Base-by-base conservation (phyloP, 148 eudicot genomes). In the Fallopia convolvulus region DNA sequence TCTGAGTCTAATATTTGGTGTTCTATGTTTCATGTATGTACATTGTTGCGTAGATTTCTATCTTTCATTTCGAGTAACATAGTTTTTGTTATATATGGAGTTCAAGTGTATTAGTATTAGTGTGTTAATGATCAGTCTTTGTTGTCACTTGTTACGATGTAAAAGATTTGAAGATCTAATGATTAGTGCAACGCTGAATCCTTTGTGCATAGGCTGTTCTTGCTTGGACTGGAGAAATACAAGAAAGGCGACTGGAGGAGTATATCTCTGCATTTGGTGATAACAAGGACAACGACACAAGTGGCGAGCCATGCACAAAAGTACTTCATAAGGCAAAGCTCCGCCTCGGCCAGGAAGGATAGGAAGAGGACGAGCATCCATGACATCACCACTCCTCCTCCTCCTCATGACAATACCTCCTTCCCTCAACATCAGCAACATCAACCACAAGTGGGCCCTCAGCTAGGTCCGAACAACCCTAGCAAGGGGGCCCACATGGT, bases 231-330 rank as follows among this genome's bases (percentile, higher is more conserved):
- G 47, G 74, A 71, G 49, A 41, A 17, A 17, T 71, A 30, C 26
- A 49, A 49, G 23, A 71, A 71, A 71, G 74, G 74, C 49, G 74
- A 71, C 49, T 71, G 74, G 74, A 7, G 74, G 23, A 71, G 74
- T 49, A 71, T 71, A 71, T 71, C 74, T 3, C 17, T 48, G 74
- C 10, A 40, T 26, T 48, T 18, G 74, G 74, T 71, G 74, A 20
- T 71, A 2, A 39, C 74, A 20, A 71, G 74, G 11, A 71, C 74
- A 0, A 20, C 74, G 18, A 71, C 74, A 0, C 74, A 71, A 30
- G 74, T 71, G 9, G 74, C 74, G 0, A 71, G 74, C 49, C 74
- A 71, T 10, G 74, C 74, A 2, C 74, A 71, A 17, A 71, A 71
- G 74, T 71, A 71, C 50, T 71, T 39, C 49, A 6, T 71, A 11